Percentiles rank a stretch among this genome's conserved stretches.
Conservation (phyloP, 768 basidiomycete genomes). For the Hortiboletus campestris region DNA sequence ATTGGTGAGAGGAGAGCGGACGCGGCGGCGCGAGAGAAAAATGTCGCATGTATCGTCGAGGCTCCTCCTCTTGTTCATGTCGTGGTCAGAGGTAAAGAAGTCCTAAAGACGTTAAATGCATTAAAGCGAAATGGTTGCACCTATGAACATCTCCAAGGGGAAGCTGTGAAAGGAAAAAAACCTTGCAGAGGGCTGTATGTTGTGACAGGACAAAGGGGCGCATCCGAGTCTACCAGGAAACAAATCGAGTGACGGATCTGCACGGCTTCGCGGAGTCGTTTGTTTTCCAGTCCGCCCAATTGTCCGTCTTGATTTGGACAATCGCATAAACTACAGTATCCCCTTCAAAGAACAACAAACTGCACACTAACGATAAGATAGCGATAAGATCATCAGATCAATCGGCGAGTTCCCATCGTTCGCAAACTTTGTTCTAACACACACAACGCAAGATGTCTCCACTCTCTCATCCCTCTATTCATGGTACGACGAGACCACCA, state of each 20-base stretch:
- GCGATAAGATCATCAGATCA: too few relatives aligned
- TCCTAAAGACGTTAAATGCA: neutral
- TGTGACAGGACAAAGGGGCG: conserved; percentile 23
- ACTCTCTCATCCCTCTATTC: conserved; percentile 55
- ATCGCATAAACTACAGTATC: conserved; percentile 1
- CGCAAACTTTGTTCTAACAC: too few relatives aligned
- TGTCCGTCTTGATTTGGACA: conserved; percentile 18
- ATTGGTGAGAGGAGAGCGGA: conserved; percentile 2
- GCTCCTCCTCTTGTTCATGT: conserved; percentile 29
- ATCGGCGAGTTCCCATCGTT: too few relatives aligned
- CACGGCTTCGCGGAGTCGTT: conserved; percentile 19
- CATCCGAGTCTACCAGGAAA: conserved; percentile 5
- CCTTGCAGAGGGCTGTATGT: conserved; percentile 7
- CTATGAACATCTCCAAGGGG: conserved; percentile 12
- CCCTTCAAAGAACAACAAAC: conserved; percentile 8
- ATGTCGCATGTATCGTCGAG: conserved; percentile 32
- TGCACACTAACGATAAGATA: too few relatives aligned
- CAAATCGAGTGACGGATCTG: conserved; percentile 10
- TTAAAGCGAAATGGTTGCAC: conserved; percentile 1
- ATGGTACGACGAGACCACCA: conserved; percentile 33
- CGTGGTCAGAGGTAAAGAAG: conserved; percentile 16
- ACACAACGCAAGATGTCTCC: conserved; percentile 44
- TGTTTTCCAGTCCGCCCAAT: conserved; percentile 27
- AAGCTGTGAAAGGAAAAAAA: conserved; percentile 16
- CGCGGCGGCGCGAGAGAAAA: conserved; percentile 25